Conservation (phyloP, 768 basidiomycete genomes). For the Fomitopsis pulvina region DNA sequence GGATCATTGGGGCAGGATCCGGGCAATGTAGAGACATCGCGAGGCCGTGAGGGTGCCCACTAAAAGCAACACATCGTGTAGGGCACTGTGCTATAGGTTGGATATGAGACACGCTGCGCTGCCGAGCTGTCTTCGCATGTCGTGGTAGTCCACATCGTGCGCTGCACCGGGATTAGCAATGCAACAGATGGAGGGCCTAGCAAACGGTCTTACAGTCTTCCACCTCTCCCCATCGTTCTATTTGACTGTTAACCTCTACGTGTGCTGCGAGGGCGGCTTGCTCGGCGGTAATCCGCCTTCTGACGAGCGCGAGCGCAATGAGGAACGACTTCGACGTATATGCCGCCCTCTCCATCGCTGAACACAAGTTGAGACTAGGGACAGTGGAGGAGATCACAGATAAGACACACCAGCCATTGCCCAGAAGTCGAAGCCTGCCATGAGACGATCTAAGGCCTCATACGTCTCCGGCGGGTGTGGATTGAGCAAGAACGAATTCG, state of each 20-base stretch:
- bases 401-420: slow-evolving; percentile 74
- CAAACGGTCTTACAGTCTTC: slow-evolving; percentile 79
- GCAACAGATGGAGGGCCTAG: not conserved
- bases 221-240: slow-evolving; percentile 98
- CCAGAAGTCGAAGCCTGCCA: slow-evolving; percentile 71
- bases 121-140: slow-evolving; percentile 80
- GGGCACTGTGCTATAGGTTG: not conserved
- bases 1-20: too few species aligned
- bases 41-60: too few species aligned
- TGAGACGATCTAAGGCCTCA: slow-evolving; percentile 45
- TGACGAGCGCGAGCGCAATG: slow-evolving; percentile 79
- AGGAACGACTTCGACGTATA: slow-evolving; percentile 89
- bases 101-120: slow-evolving; percentile 57
- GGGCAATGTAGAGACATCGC: too few species aligned
- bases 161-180: slow-evolving; percentile 40
- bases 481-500: slow-evolving; percentile 64
- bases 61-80: too few species aligned
- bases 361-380: not conserved
- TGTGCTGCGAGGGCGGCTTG: slow-evolving; percentile 79
- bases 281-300: slow-evolving; percentile 70
- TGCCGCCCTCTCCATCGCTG: slow-evolving; percentile 88
- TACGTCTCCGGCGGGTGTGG: slow-evolving; percentile 67
- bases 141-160: slow-evolving; percentile 96
- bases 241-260: slow-evolving; percentile 94
- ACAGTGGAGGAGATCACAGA: not conserved